These are phyloP conservation scores for Cydonia oblonga DNA, from an alignment of 331 rosid genomes.

Conservation along the genomic window DNA sequence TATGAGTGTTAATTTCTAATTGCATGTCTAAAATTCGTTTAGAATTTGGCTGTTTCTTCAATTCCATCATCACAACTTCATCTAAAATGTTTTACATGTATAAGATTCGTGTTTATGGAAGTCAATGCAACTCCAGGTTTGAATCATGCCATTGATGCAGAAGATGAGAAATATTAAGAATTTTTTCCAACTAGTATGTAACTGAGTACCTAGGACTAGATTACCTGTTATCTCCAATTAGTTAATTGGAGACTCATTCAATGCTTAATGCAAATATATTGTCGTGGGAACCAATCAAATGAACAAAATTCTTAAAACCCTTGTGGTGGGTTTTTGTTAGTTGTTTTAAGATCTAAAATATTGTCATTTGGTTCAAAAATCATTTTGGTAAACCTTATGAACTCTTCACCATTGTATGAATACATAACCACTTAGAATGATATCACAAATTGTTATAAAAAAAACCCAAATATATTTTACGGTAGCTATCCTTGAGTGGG, in stretches of 20 bases:
- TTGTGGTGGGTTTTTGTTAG: background rate
- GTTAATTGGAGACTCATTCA: background rate
- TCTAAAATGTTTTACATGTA: too few relatives aligned
- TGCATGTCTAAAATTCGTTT: too few relatives aligned
- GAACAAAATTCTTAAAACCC: slow-evolving; percentile 1
- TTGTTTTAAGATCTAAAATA: background rate
- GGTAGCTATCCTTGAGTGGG: slow-evolving; percentile 39
- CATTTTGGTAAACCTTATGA: background rate
- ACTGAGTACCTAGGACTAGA: background rate
- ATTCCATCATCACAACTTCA: too few relatives aligned
- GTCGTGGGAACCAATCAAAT: background rate
- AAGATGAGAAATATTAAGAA: slow-evolving; percentile 33
- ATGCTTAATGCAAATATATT: background rate
- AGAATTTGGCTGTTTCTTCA: too few relatives aligned
- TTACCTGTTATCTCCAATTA: background rate
- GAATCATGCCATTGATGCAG: slow-evolving; percentile 22
- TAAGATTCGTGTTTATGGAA: slow-evolving; percentile 8
- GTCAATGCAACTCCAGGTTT: too few relatives aligned
- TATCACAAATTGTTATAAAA: slow-evolving; percentile 45
- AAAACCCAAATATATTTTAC: slow-evolving; percentile 42
- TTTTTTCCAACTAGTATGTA: slow-evolving; percentile 40
- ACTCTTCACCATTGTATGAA: background rate
- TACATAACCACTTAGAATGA: slow-evolving; percentile 46
- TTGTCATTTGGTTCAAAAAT: background rate
- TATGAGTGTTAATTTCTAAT: too few relatives aligned